phyloP scores from a whole-genome alignment of 179 eudicot genomes.

The Camellia oleifera region DNA sequence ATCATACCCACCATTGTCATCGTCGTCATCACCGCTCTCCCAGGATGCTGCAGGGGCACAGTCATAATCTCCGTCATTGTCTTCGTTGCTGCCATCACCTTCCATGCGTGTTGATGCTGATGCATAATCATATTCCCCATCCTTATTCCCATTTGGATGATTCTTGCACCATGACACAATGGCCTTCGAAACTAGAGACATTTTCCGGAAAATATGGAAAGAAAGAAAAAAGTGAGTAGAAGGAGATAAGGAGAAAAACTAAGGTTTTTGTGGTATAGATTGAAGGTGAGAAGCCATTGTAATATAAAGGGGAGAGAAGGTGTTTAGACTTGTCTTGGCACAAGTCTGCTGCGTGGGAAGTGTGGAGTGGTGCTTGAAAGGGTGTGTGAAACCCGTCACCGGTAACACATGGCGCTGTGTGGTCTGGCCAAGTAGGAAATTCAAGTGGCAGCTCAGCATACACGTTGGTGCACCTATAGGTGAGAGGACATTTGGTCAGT shows the following conservation, averaged over 20 bases:
- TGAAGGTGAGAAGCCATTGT: not conserved
- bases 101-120: conserved; percentile 11
- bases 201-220: conserved; percentile 3
- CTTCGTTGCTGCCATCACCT: conserved; percentile 16
- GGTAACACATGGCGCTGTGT: conserved; percentile 6
- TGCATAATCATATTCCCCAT: conserved; percentile 9
- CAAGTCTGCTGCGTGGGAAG: conserved; percentile 21
- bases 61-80: conserved; percentile 27
- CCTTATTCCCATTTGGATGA: conserved; percentile 14
- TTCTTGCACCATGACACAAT: conserved; percentile 8
- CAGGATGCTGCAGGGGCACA: conserved; percentile 31
- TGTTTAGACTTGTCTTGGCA: conserved; percentile 9
- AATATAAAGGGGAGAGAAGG: conserved; percentile 17
- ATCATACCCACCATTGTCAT: conserved; percentile 5
- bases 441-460: conserved; percentile 15
- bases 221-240: not conserved
- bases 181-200: conserved; percentile 18
- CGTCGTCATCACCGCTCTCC: conserved; percentile 23
- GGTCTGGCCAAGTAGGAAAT: conserved; percentile 23
- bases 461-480: conserved; percentile 4
- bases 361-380: conserved; percentile 18
- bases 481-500: no score
- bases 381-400: conserved; percentile 17
- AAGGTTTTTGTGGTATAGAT: not conserved
- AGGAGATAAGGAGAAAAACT: not conserved